Percentiles rank a stretch among this genome's conserved stretches.
Evolutionary conservation across 2,329 filamentous ascomycete species (phyloP).

Genomic region (Teratosphaeria pseudoeucalypti): DNA sequence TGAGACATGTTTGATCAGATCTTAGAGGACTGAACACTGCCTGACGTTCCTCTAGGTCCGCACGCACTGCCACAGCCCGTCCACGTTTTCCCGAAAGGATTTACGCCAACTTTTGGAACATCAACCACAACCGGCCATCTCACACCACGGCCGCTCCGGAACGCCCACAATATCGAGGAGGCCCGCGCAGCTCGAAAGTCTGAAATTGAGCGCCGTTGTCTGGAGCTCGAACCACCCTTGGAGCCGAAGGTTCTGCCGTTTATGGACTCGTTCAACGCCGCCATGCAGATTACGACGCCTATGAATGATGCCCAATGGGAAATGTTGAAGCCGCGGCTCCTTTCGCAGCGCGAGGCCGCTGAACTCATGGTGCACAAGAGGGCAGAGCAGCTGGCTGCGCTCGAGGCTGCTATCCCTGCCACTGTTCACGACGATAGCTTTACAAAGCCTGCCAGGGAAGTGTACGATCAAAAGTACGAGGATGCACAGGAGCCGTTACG

Average conservation of each 20-base stretch:
- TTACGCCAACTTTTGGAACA: not conserved
- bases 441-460: conserved; percentile 45
- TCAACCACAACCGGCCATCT: not conserved
- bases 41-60: conserved; percentile 13
- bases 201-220: conserved; percentile 62
- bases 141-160: conserved; percentile 35
- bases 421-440: conserved; percentile 39
- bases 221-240: conserved; percentile 55
- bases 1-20: not conserved
- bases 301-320: conserved; percentile 62
- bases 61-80: conserved; percentile 21
- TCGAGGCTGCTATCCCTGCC: conserved; percentile 39
- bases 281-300: conserved; percentile 57
- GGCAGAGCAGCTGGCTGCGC: conserved; percentile 30
- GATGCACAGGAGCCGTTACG: conserved; percentile 58
- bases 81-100: conserved; percentile 12
- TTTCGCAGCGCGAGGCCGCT: conserved; percentile 56
- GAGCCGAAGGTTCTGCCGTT: conserved; percentile 51
- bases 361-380: conserved; percentile 46
- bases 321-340: conserved; percentile 54
- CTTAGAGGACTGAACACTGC: not conserved
- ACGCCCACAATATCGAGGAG: conserved; percentile 52
- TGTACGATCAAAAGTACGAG: conserved; percentile 60
- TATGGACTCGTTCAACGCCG: conserved; percentile 64
- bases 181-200: conserved; percentile 53